phyloP scores from a whole-genome alignment of 331 rosid species.

The Prunus yedoensis region DNA sequence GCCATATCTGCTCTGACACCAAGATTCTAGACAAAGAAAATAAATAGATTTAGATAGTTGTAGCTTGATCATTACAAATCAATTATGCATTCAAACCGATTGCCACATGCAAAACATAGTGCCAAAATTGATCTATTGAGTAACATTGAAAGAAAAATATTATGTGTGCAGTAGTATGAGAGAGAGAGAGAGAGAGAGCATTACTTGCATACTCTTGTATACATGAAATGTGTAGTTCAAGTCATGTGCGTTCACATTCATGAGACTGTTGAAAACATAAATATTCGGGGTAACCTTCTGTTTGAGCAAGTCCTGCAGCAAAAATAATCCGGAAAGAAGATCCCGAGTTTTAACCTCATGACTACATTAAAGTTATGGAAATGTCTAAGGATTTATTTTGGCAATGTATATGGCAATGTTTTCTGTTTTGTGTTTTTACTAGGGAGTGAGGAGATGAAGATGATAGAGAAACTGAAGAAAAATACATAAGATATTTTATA shows the following conservation, averaged over 20 bases:
- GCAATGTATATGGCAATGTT: not conserved
- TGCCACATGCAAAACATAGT: not conserved
- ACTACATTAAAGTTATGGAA: not conserved
- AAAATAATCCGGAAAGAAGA: conserved; percentile 16
- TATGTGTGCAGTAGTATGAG: not conserved
- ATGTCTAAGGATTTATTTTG: not conserved
- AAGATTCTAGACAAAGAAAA: conserved; percentile 59
- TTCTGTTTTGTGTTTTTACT: not conserved
- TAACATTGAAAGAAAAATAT: not conserved
- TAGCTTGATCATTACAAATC: not conserved
- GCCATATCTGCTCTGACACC: conserved; percentile 75
- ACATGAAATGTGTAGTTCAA: conserved; percentile 65
- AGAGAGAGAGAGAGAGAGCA: not conserved
- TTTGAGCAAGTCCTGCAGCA: conserved; percentile 73
- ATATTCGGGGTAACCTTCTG: conserved; percentile 84
- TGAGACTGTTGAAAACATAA: conserved; percentile 91
- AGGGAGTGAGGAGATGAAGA: not conserved
- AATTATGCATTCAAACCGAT: not conserved
- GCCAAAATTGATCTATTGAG: not conserved
- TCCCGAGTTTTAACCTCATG: not conserved
- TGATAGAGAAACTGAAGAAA: not conserved
- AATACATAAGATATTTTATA: not conserved
- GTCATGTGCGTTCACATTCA: conserved; percentile 86
- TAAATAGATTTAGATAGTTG: conserved; percentile 19
- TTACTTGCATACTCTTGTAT: conserved; percentile 74